Conservation (phyloP, 176 grass and related monocot genomes). For the Melocanna baccifera region DNA sequence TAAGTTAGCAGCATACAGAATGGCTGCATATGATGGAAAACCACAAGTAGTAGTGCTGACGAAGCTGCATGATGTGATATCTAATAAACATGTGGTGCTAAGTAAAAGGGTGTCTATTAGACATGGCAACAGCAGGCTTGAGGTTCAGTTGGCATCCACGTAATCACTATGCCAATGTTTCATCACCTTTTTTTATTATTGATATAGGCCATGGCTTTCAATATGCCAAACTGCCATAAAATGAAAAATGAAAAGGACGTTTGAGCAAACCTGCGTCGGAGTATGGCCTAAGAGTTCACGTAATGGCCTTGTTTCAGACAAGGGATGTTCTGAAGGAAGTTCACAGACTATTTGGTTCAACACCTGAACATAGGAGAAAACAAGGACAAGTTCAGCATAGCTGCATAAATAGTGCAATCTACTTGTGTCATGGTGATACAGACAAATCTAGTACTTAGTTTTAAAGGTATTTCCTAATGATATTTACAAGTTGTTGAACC, state of each 20-base stretch:
- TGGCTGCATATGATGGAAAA: not conserved
- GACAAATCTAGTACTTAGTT: not conserved
- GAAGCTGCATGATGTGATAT: conserved; percentile 21
- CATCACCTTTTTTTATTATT: not conserved
- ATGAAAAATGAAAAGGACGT: conserved; percentile 4
- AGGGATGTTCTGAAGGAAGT: conserved; percentile 88
- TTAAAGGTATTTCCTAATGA: not conserved
- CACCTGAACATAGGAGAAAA: conserved; percentile 47
- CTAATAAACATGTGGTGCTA: conserved; percentile 12
- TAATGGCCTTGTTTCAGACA: conserved; percentile 73
- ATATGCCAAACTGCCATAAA: conserved; percentile 11
- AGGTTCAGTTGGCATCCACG: conserved; percentile 21
- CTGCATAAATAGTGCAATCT: not conserved
- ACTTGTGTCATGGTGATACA: not conserved
- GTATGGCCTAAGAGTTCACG: conserved; percentile 97
- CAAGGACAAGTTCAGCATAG: not conserved
- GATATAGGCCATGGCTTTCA: conserved; percentile 24
- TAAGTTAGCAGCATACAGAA: conserved; percentile 22
- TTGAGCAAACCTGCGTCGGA: conserved; percentile 73
- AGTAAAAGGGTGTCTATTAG: not conserved
- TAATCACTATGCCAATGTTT: not conserved
- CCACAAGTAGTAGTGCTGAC: not conserved
- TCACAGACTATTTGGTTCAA: conserved; percentile 96
- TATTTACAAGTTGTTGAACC: not conserved
- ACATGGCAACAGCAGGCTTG: not conserved